Percentiles rank a stretch among this genome's conserved stretches.
Conservation (phyloP, 148 eudicot species). For the Pharnaceum exiguum region DNA sequence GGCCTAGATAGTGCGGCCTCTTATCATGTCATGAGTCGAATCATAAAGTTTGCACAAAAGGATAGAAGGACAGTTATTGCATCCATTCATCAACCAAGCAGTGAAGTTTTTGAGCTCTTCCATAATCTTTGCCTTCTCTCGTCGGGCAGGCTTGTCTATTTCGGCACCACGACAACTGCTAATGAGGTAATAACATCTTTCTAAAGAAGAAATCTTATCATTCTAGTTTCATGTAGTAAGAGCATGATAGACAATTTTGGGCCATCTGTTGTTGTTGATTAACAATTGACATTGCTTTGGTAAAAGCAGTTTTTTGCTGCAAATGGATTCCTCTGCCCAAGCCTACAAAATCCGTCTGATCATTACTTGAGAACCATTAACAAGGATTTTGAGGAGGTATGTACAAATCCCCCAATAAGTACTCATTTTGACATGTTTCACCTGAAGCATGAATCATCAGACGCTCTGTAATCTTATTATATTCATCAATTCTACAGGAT, state of each 20-base stretch:
- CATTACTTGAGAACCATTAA: conserved; percentile 45
- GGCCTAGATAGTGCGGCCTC: too few species aligned
- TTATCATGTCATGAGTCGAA: too few species aligned
- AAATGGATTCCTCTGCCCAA: conserved; percentile 58
- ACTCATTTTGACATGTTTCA: not conserved
- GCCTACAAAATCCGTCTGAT: conserved; percentile 51
- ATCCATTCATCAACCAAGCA: too few species aligned
- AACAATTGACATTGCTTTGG: too few species aligned
- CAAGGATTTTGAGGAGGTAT: conserved; percentile 47
- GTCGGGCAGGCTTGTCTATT: conserved; percentile 33
- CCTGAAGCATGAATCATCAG: not conserved
- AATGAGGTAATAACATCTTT: conserved; percentile 16
- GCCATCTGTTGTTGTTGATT: not conserved
- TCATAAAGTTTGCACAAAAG: too few species aligned
- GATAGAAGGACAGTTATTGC: too few species aligned
- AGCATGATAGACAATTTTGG: too few species aligned
- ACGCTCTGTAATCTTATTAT: not conserved
- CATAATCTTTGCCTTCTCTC: conserved; percentile 43
- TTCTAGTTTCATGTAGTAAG: too few species aligned
- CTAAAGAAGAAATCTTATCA: too few species aligned
- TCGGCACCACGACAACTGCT: conserved; percentile 27
- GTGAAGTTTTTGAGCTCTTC: conserved; percentile 46
- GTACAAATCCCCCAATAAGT: not conserved
- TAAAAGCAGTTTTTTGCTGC: conserved; percentile 36
- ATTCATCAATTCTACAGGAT: conserved; percentile 29